A percentile compares a stretch with the other conserved stretches of the same genome.
Conservation (phyloP, 805 yeast genomes). For the Candida germanica region DNA sequence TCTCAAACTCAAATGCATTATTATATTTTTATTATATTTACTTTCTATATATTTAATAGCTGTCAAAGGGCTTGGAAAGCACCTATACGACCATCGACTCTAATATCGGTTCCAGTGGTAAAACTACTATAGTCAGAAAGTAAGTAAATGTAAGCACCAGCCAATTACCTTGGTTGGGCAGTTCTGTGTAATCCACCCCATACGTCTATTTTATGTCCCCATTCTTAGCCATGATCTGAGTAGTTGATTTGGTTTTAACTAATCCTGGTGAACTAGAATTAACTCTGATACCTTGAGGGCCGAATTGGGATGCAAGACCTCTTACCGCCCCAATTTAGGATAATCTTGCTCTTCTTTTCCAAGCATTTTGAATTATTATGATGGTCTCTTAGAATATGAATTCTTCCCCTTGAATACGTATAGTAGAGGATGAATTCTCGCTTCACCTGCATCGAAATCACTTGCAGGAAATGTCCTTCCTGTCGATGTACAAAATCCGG, state of each 20-base stretch:
- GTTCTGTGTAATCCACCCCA: slow-evolving; percentile 14
- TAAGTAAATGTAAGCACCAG: slow-evolving; percentile 71
- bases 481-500: neutral
- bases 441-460: too few species aligned
- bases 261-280: slow-evolving; percentile 43
- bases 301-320: slow-evolving; percentile 44
- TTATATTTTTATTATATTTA: too few species aligned
- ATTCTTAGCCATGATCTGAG: slow-evolving; percentile 22
- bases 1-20: slow-evolving; percentile 1
- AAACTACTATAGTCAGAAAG: slow-evolving; percentile 74
- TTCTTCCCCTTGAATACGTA: neutral
- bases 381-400: neutral
- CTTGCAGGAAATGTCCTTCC: neutral
- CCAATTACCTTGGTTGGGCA: slow-evolving; percentile 65
- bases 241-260: slow-evolving; percentile 36
- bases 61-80: too few species aligned
- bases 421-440: too few species aligned
- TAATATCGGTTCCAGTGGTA: slow-evolving; percentile 68
- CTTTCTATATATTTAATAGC: too few species aligned
- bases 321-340: slow-evolving; percentile 35
- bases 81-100: slow-evolving; percentile 63
- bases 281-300: slow-evolving; percentile 46
- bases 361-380: slow-evolving; percentile 6
- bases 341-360: slow-evolving; percentile 11
- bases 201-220: slow-evolving; percentile 14